Evolutionary conservation across 169 alveolate species (phyloP), one percentile per base, ranked within the genome.

Genomic region (Eimeria falciformis): DNA sequence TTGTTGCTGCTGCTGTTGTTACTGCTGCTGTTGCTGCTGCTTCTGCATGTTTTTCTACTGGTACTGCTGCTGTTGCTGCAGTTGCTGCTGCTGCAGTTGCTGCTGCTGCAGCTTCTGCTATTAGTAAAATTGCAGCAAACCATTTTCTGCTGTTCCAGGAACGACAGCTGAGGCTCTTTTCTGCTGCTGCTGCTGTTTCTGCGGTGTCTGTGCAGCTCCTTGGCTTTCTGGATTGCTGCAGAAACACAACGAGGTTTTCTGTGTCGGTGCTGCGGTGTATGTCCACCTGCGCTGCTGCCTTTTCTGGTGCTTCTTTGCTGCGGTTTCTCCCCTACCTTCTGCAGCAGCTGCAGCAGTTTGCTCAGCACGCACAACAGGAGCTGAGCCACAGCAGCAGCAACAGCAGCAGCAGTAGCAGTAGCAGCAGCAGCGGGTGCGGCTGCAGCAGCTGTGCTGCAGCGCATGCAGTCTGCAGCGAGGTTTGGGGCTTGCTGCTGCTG

Each of bases 371-470:
- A 18, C 2, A 73, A 43, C 84, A 45, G 84, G 33, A 58, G 27
- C 71, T 58, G 29, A 14, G 11, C 62, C 37, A 62, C 65, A 21
- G 84, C 62, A 40, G 82, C 56, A 40, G 82, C 58, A 6, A 27
- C 82, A 71, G 56, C 77, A 66, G 77, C 77, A 66, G 77, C 77
- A 23, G 77, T 14, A 29, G 65, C 33, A 43, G 65, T 62, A 45
- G 65, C 65, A 73, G 84, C 45, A 21, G 1, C 5, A 3, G 65
- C 37, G 84, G 21, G 27, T 73, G 84, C 84, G 3, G 84, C 84
- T 73, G 84, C 84, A 73, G 84, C 84, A 73, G 84, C 84, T 73
- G 84, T n/a, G 84, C 84, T 18, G 84, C 33, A 27, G 56, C 84
- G 55, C 40, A 40, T 1, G 27, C 29, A 27, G 37, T 73, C 2